Evolutionary conservation across 805 yeast genomes (phyloP), one percentile per base, ranked within the genome.

Genomic region (Suhomyces xylopsoci): DNA sequence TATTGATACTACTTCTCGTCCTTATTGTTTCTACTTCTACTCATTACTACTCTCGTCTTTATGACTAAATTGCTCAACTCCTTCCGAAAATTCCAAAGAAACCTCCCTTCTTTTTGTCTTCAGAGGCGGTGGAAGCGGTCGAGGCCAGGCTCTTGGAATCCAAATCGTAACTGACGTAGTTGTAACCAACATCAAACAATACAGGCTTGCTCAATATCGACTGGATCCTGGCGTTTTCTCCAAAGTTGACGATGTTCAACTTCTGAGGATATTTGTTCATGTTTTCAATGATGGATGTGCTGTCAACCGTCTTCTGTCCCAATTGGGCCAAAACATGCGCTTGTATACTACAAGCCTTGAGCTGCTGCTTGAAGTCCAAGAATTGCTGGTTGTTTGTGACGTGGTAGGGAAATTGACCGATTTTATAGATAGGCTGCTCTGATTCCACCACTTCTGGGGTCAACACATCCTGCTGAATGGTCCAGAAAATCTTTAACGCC

Each of bases 101-200:
- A 2, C 93, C 90, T 55, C 81, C 61, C 43, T 62, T 78, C 63
- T 81, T 84, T 70, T 82, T 77, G 8, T 51, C 44, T 12, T 63
- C 70, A 22, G 19, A 8, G 9, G 41, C 9, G 14, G 41, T 34
- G 38, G 62, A 34, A 44, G 53, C 54, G 24, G 60, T 42, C 9
- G 61, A 19, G 36, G 55, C 50, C 9, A 58, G 46, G 45, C 53
- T 45, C 12, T 56, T 51, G 25, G 54, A 24, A 9, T 65, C 71
- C 48, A 64, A 49, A 40, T 71, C 74, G 62, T 84, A 85, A 34
- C 78, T 76, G 50, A 92, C 80, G 63, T 88, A 91, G 66, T 91
- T 92, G 75, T 78, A 92, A 0, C 96, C 98, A 58, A 90, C 76
- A 66, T 93, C 99, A 62, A 90, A 94, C 62, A 92, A 80, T 8